phyloP scores from a whole-genome alignment of 345 rosid species.

The Syzygium oleosum region DNA sequence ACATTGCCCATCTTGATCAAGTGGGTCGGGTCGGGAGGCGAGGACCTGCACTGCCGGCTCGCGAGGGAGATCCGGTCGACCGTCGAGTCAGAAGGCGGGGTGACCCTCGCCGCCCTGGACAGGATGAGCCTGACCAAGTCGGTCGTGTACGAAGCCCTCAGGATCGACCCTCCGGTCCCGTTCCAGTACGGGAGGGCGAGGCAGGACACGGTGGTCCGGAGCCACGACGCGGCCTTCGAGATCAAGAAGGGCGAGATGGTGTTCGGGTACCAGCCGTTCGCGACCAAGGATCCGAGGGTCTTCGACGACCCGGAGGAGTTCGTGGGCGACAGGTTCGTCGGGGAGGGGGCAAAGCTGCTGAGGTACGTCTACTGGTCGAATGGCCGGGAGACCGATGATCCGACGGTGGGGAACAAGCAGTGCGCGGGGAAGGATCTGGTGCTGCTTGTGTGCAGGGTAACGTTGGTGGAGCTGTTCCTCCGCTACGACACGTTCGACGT shows the following conservation, averaged over 20 bases:
- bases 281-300: slow-evolving; percentile 29
- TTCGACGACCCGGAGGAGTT: slow-evolving; percentile 29
- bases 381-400: slow-evolving; percentile 27
- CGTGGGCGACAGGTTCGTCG: slow-evolving; percentile 31
- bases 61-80: slow-evolving; percentile 31
- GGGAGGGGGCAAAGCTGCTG: slow-evolving; percentile 28
- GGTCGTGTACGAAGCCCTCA: slow-evolving; percentile 27
- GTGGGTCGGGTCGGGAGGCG: slow-evolving; percentile 31
- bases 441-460: slow-evolving; percentile 20
- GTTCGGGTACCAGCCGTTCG: slow-evolving; percentile 41
- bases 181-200: slow-evolving; percentile 38
- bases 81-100: slow-evolving; percentile 10
- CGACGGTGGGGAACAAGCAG: slow-evolving; percentile 37
- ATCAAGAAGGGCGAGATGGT: slow-evolving; percentile 42
- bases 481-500: slow-evolving; percentile 41
- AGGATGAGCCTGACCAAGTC: slow-evolving; percentile 39
- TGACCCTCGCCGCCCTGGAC: slow-evolving; percentile 23
- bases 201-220: slow-evolving; percentile 23
- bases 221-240: slow-evolving; percentile 35
- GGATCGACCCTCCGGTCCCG: slow-evolving; percentile 39
- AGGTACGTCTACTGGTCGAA: slow-evolving; percentile 51
- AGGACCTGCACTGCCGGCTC: slow-evolving; percentile 18
- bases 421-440: slow-evolving; percentile 47
- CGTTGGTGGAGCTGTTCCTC: slow-evolving; percentile 41
- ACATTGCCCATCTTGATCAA: slow-evolving; percentile 27